Conservation (phyloP, 176 grass and related monocot species). For the Poa pratensis region DNA sequence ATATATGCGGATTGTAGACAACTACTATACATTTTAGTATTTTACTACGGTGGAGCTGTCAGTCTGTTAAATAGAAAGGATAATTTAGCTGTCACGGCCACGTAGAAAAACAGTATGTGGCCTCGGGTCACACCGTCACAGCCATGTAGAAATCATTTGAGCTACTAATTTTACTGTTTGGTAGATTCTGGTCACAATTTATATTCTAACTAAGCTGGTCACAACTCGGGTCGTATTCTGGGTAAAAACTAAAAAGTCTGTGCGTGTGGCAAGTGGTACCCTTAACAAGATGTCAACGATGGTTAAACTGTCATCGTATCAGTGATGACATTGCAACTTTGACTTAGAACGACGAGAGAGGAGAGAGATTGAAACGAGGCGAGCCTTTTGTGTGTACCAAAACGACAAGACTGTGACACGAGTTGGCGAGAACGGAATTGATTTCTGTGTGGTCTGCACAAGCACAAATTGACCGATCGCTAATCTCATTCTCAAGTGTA, state of each 20-base stretch:
- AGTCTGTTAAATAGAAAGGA: not conserved
- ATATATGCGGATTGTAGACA: not conserved
- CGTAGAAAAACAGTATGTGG: too few relatives aligned
- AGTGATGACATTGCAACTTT: slow-evolving; percentile 26
- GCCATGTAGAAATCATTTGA: too few relatives aligned
- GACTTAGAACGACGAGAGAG: slow-evolving; percentile 15
- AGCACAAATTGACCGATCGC: not conserved
- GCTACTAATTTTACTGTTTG: too few relatives aligned
- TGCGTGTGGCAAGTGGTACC: not conserved
- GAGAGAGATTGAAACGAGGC: not conserved
- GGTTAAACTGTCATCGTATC: slow-evolving; percentile 49
- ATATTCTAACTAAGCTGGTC: not conserved
- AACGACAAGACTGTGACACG: slow-evolving; percentile 24
- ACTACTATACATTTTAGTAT: not conserved
- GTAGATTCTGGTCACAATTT: too few relatives aligned
- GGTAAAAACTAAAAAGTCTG: not conserved
- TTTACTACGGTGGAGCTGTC: not conserved
- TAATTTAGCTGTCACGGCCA: not conserved
- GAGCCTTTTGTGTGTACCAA: not conserved
- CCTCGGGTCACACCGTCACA: too few relatives aligned
- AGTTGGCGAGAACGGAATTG: not conserved
- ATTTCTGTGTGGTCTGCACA: not conserved
- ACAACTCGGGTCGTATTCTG: slow-evolving; percentile 10
- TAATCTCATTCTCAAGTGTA: too few relatives aligned
- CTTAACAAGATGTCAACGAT: slow-evolving; percentile 39